Percentiles rank a stretch among this genome's conserved stretches.
phyloP scores from a whole-genome alignment of 83 land plant genomes.

The Diphasiastrum complanatum region DNA sequence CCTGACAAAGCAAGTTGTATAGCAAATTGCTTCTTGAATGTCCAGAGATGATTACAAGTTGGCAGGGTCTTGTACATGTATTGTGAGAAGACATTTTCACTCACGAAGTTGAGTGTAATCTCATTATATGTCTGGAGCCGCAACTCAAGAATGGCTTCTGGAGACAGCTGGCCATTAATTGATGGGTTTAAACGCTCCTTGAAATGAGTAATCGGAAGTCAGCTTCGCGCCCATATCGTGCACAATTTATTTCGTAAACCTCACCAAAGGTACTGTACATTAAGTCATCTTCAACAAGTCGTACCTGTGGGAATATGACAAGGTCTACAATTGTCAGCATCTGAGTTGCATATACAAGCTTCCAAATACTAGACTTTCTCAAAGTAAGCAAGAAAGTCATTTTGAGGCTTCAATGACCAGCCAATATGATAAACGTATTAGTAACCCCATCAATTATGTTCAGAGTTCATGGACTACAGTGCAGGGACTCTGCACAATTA shows the following conservation, averaged over 20 bases:
- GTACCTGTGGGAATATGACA: constrained; percentile 44
- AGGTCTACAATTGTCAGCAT: constrained; percentile 3
- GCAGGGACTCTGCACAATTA: too few relatives aligned
- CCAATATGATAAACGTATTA: too few relatives aligned
- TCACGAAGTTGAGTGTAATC: constrained; percentile 64
- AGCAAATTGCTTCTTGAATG: constrained; percentile 99
- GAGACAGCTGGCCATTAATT: constrained; percentile 71
- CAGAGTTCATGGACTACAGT: too few relatives aligned
- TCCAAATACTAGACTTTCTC: too few relatives aligned
- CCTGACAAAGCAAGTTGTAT: constrained; percentile 92
- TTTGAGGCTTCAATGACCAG: too few relatives aligned
- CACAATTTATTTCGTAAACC: constrained; percentile 97
- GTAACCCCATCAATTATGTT: too few relatives aligned
- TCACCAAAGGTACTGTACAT: constrained; percentile 99
- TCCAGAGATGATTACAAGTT: constrained; percentile 91
- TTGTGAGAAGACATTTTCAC: constrained; percentile 89
- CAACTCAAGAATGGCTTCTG: constrained; percentile 78
- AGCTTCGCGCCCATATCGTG: constrained; percentile 88
- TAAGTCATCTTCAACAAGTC: constrained; percentile 98
- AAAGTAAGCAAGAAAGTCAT: too few relatives aligned
- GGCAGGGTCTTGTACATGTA: constrained; percentile 97
- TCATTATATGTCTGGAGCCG: constrained; percentile 87
- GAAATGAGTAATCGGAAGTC: constrained; percentile 91
- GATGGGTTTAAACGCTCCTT: constrained; percentile 97
- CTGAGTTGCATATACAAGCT: background rate